Percentiles rank a stretch among this genome's conserved stretches.
These are phyloP conservation scores for Yueomyces sinensis DNA, from an alignment of 805 yeast genomes.

Conservation along the genomic window DNA sequence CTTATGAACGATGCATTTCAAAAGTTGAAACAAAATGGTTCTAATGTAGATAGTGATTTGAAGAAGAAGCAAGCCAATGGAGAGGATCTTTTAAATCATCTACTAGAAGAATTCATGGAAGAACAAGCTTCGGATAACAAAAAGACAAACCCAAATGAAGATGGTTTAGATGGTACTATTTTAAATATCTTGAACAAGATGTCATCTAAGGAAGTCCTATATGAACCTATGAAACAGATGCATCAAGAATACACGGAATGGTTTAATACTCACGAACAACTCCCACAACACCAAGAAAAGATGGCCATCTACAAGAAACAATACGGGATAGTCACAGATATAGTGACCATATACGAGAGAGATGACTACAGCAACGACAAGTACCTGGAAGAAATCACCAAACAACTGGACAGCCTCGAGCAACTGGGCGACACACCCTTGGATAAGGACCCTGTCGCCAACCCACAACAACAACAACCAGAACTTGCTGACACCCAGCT, in stretches of 20 bases:
- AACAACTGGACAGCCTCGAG: slow-evolving; percentile 18
- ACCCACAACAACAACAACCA: background rate
- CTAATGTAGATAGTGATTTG: slow-evolving; percentile 38
- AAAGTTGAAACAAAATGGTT: slow-evolving; percentile 67
- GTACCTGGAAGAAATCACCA: slow-evolving; percentile 13
- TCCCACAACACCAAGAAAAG: slow-evolving; percentile 2
- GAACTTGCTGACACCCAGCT: background rate
- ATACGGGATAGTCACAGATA: slow-evolving; percentile 42
- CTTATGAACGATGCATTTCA: slow-evolving; percentile 68
- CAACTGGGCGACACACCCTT: slow-evolving; percentile 23
- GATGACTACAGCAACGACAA: slow-evolving; percentile 32
- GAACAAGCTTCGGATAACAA: slow-evolving; percentile 27
- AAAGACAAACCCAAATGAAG: slow-evolving; percentile 5
- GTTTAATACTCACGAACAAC: slow-evolving; percentile 34
- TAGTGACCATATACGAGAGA: slow-evolving; percentile 55
- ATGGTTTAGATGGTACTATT: slow-evolving; percentile 44
- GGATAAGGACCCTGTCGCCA: slow-evolving; percentile 3
- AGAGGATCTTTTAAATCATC: slow-evolving; percentile 42
- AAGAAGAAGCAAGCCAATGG: slow-evolving; percentile 36
- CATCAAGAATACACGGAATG: slow-evolving; percentile 60
- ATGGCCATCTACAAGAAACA: slow-evolving; percentile 46
- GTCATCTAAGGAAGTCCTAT: slow-evolving; percentile 72
- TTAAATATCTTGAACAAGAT: slow-evolving; percentile 71
- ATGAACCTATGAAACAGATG: slow-evolving; percentile 78
- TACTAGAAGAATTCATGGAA: slow-evolving; percentile 49